A percentile compares a stretch with the other conserved stretches of the same genome.
phyloP scores from a whole-genome alignment of 208 protist genomes.

The Leptomonas seymouri region DNA sequence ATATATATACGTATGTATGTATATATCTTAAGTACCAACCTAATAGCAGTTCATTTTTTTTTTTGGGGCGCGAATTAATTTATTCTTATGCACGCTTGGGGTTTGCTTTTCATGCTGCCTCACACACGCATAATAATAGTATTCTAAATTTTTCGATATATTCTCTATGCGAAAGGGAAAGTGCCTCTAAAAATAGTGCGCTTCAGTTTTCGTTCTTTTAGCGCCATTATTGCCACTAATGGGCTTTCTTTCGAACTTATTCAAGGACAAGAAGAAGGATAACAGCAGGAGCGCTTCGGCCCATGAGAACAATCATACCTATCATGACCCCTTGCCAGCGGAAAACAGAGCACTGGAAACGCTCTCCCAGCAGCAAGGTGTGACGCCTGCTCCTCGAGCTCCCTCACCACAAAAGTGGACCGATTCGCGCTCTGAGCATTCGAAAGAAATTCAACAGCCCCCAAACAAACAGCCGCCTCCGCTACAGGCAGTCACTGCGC shows the following conservation, averaged over 20 bases:
- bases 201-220: conserved; percentile 1
- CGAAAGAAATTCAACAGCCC: conserved; percentile 14
- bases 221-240: background rate
- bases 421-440: conserved; percentile 10
- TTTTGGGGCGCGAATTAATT: no score
- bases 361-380: background rate
- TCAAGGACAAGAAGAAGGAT: conserved; percentile 28
- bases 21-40: no score
- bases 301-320: conserved; percentile 4
- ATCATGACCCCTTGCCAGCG: conserved; percentile 3
- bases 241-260: conserved; percentile 25
- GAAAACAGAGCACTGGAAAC: background rate
- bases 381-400: background rate
- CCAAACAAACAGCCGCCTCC: conserved; percentile 1
- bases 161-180: no score
- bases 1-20: no score
- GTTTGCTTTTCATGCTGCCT: no score
- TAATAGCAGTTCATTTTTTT: conserved; percentile 2
- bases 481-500: background rate
- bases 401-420: background rate
- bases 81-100: no score
- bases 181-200: background rate
- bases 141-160: no score
- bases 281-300: conserved; percentile 5
- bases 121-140: no score